Evolutionary conservation across 371 early-diverging fungal genomes (phyloP).

Genomic region (Mucor irregularis): DNA sequence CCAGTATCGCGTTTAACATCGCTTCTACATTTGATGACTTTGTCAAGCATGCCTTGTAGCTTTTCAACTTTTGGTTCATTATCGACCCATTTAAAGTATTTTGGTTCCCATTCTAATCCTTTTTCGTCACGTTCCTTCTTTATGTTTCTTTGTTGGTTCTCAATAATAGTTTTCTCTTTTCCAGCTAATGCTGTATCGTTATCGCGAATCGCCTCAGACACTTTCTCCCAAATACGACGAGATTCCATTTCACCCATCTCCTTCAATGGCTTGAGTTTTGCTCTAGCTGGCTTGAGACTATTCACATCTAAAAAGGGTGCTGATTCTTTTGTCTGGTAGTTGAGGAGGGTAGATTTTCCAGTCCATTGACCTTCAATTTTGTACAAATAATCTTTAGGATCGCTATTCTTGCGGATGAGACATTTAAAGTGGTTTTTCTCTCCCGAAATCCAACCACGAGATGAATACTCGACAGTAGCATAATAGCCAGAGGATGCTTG

Average conservation of each 20-base stretch:
- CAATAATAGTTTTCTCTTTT: slow-evolving; percentile 67
- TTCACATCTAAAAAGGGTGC: slow-evolving; percentile 62
- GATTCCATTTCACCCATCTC: slow-evolving; percentile 67
- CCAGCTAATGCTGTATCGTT: slow-evolving; percentile 70
- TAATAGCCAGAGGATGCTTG: slow-evolving; percentile 66
- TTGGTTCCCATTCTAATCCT: slow-evolving; percentile 60
- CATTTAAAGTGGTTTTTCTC: slow-evolving; percentile 77
- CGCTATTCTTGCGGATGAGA: slow-evolving; percentile 32
- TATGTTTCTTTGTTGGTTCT: slow-evolving; percentile 73
- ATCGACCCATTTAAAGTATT: slow-evolving; percentile 54
- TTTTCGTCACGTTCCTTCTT: slow-evolving; percentile 52
- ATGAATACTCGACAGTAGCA: slow-evolving; percentile 69
- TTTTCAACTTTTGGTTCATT: slow-evolving; percentile 44
- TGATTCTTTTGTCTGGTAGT: slow-evolving; percentile 43
- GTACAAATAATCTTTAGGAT: slow-evolving; percentile 51
- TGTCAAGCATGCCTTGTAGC: slow-evolving; percentile 37
- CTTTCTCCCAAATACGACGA: slow-evolving; percentile 70
- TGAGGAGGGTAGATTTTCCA: slow-evolving; percentile 55
- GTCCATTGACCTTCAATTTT: slow-evolving; percentile 71
- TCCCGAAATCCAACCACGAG: slow-evolving; percentile 79
- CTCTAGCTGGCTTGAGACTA: slow-evolving; percentile 32
- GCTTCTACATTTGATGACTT: background rate
- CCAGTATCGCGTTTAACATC: slow-evolving; percentile 27
- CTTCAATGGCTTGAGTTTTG: slow-evolving; percentile 43
- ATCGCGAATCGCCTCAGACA: slow-evolving; percentile 65